phyloP scores from a whole-genome alignment of 2,329 filamentous ascomycete genomes.

The Ciborinia camelliae region DNA sequence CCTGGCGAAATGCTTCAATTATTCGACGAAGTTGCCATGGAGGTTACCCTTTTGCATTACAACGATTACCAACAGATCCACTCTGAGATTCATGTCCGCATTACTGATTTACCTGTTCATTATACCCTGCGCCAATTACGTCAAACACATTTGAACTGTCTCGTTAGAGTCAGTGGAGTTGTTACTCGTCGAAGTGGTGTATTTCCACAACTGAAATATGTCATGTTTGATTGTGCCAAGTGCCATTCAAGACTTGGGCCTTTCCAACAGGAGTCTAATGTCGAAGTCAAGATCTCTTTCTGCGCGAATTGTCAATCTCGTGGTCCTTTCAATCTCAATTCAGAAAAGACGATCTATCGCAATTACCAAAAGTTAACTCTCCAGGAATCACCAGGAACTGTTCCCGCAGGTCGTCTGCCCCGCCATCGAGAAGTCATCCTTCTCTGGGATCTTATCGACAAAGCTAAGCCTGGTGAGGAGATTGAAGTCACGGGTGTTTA shows the following conservation, averaged over 20 bases:
- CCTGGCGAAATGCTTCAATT: constrained; percentile 93
- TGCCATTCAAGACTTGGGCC: constrained; percentile 89
- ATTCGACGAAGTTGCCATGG: constrained; percentile 95
- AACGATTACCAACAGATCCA: constrained; percentile 97
- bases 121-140: constrained; percentile 94
- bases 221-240: constrained; percentile 96
- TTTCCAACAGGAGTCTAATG: constrained; percentile 95
- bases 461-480: constrained; percentile 94
- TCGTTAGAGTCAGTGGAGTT: constrained; percentile 91
- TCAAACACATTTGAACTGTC: constrained; percentile 91
- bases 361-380: constrained; percentile 98
- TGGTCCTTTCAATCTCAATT: constrained; percentile 92
- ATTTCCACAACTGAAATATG: constrained; percentile 96
- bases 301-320: constrained; percentile 95
- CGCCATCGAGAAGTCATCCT: constrained; percentile 92
- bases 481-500: constrained; percentile 97
- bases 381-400: constrained; percentile 94
- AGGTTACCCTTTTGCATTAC: constrained; percentile 92
- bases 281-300: constrained; percentile 93
- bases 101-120: constrained; percentile 88
- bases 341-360: constrained; percentile 95
- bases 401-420: constrained; percentile 90
- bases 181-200: constrained; percentile 93
- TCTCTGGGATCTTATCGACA: constrained; percentile 95
- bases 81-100: constrained; percentile 94